Evolutionary conservation across 2,329 filamentous ascomycete species (phyloP), one percentile per base, ranked within the genome.

Genomic region (Phialocephala sp.): DNA sequence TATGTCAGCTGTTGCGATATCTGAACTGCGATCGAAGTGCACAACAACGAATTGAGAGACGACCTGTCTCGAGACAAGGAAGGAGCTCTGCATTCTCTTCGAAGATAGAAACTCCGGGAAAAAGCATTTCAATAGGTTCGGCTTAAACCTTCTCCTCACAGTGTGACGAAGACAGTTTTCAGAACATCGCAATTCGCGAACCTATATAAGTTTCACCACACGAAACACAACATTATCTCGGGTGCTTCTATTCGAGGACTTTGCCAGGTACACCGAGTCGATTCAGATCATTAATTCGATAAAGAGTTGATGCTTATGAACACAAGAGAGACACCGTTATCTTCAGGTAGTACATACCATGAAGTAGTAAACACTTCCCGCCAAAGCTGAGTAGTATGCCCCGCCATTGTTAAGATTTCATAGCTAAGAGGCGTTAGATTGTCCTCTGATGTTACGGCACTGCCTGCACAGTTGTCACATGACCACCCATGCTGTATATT

Each of bases 221-320:
- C 24, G 8, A 54, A 32, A 32, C 50, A 54, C 50, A 27, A 9
- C 50, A 14, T 54, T 54, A 27, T 54, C 50, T 54, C 50, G 27
- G 24, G 11, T 50, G 11, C n/a, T 50, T 50, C 15, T 50, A 50
- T 6, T 32, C 27, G 27, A 32, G 6, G 27, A 32, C 27, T 50
- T 50, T 6, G 8, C 20, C 20, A 50, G 20, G 11, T 9, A 50
- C 12, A 32, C 14, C 24, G 50, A 15, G 22, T 35, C 14, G 11
- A 35, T 54, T 12, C 24, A n/a, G 22, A 6, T 6, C 3, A 14
- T 32, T 54, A 27, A 22, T 35, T 35, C 50, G 50, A 4, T 54
- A 12, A 8, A 18, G 22, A 18, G 22, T 24, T 32, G 14, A 54
- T 14, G 11, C 20, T 50, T 50, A 22, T 47, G 43, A 47, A 18